Evolutionary conservation across 2,329 filamentous ascomycete genomes (phyloP).

Genomic region (Cryphonectria carpinicola): DNA sequence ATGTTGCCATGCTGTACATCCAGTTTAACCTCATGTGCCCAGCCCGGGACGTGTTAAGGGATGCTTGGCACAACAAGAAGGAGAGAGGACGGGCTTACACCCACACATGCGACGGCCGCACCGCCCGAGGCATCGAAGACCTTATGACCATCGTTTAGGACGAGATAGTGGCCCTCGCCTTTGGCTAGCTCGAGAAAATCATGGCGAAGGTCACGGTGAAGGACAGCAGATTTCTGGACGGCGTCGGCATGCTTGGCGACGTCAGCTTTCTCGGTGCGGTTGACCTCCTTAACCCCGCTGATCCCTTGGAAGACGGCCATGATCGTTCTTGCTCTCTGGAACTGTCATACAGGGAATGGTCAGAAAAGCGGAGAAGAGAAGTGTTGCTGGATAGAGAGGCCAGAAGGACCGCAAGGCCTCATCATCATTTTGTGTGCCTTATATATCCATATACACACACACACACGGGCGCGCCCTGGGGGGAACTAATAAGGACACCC

Average conservation of each 20-base stretch:
- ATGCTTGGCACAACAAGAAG: neutral
- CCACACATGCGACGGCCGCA: slow-evolving; percentile 51
- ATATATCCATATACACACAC: neutral
- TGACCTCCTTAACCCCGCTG: too few species aligned
- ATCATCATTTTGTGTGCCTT: neutral
- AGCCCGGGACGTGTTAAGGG: neutral
- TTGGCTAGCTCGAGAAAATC: slow-evolving; percentile 39
- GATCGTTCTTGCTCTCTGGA: neutral
- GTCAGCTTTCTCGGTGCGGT: slow-evolving; percentile 1
- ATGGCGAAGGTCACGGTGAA: slow-evolving; percentile 43
- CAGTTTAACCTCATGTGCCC: slow-evolving; percentile 8
- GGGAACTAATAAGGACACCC: too few species aligned
- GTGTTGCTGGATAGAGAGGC: neutral
- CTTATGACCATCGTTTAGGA: slow-evolving; percentile 44
- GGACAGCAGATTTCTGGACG: slow-evolving; percentile 39
- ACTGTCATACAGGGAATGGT: neutral
- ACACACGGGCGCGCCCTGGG: neutral
- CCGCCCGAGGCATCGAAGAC: slow-evolving; percentile 52
- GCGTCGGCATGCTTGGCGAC: neutral
- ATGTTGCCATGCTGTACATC: slow-evolving; percentile 42
- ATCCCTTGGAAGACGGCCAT: neutral
- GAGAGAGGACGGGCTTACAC: slow-evolving; percentile 37
- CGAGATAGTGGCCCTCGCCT: slow-evolving; percentile 44
- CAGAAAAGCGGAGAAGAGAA: neutral
- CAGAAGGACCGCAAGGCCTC: neutral